These are phyloP conservation scores for Dioszegia hungarica DNA, from an alignment of 768 basidiomycete genomes.

Conservation along the genomic window DNA sequence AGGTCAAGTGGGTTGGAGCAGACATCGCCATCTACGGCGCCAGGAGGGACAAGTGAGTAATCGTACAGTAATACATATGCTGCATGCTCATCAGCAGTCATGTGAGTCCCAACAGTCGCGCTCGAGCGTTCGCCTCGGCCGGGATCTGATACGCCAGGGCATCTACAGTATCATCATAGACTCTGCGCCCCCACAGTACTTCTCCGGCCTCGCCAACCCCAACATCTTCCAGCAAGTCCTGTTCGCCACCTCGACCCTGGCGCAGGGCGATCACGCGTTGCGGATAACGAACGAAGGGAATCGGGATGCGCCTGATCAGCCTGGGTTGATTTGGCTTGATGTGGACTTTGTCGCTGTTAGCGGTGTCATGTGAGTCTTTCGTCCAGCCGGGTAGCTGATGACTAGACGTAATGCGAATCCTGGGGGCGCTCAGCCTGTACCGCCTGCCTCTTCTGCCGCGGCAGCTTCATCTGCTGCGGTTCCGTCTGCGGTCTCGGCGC, in stretches of 20 bases:
- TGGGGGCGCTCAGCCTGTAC: background rate
- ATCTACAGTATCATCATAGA: slow-evolving; percentile 35
- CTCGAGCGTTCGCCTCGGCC: no score
- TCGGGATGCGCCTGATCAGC: slow-evolving; percentile 21
- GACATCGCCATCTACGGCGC: slow-evolving; percentile 37
- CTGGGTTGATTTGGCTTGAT: slow-evolving; percentile 29
- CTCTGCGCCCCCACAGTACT: slow-evolving; percentile 16
- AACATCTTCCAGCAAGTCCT: slow-evolving; percentile 25
- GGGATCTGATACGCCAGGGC: slow-evolving; percentile 18
- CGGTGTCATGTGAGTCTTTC: slow-evolving; percentile 28
- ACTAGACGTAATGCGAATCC: background rate
- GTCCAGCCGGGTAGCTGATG: no score
- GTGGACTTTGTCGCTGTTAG: slow-evolving; percentile 30
- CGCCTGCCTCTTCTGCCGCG: slow-evolving; percentile 6
- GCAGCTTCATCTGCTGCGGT: no score
- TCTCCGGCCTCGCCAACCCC: slow-evolving; percentile 21
- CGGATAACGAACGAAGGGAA: slow-evolving; percentile 34
- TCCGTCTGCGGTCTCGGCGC: no score
- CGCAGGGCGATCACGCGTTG: slow-evolving; percentile 26
- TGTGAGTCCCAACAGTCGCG: background rate
- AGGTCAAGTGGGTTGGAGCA: slow-evolving; percentile 30
- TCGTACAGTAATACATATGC: background rate
- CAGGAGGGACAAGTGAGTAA: slow-evolving; percentile 32
- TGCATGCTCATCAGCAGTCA: background rate
- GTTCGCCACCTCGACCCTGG: slow-evolving; percentile 30